phyloP scores from a whole-genome alignment of 805 yeast genomes.

The Candida takata region DNA sequence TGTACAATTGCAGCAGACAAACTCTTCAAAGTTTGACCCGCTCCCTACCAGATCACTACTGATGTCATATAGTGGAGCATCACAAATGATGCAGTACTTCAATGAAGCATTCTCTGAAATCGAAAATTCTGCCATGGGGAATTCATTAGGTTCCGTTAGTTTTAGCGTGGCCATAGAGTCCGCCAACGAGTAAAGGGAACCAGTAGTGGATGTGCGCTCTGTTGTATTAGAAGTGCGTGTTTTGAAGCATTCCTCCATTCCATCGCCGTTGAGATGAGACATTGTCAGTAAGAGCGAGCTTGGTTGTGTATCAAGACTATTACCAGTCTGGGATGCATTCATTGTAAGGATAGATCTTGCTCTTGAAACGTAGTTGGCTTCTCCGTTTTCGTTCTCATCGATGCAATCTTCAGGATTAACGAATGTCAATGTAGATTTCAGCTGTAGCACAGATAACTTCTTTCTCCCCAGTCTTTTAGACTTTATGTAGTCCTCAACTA shows the following conservation, averaged over 20 bases:
- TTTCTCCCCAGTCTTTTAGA: slow-evolving; percentile 17
- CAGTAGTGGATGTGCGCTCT: background rate
- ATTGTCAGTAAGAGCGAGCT: slow-evolving; percentile 1
- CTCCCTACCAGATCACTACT: slow-evolving; percentile 30
- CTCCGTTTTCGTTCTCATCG: background rate
- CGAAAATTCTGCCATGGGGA: slow-evolving; percentile 8
- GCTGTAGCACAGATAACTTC: slow-evolving; percentile 28
- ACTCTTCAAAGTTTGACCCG: slow-evolving; percentile 31
- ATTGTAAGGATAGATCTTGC: slow-evolving; percentile 12
- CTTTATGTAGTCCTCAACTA: slow-evolving; percentile 51
- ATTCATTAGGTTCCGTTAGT: slow-evolving; percentile 10
- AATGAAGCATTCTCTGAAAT: slow-evolving; percentile 14
- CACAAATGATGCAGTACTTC: slow-evolving; percentile 57
- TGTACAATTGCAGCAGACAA: slow-evolving; percentile 58
- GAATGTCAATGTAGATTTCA: slow-evolving; percentile 24
- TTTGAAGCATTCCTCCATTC: too few species aligned
- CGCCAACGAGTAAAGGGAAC: slow-evolving; percentile 3
- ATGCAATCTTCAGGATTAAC: slow-evolving; percentile 3
- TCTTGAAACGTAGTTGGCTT: slow-evolving; percentile 9
- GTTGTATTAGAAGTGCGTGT: background rate
- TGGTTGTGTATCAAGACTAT: background rate
- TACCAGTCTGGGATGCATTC: background rate
- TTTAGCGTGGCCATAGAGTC: slow-evolving; percentile 14
- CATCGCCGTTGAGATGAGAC: background rate
- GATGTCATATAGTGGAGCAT: slow-evolving; percentile 59